Evolutionary conservation across 768 basidiomycete species (phyloP).

Genomic region (Russula brevipes): DNA sequence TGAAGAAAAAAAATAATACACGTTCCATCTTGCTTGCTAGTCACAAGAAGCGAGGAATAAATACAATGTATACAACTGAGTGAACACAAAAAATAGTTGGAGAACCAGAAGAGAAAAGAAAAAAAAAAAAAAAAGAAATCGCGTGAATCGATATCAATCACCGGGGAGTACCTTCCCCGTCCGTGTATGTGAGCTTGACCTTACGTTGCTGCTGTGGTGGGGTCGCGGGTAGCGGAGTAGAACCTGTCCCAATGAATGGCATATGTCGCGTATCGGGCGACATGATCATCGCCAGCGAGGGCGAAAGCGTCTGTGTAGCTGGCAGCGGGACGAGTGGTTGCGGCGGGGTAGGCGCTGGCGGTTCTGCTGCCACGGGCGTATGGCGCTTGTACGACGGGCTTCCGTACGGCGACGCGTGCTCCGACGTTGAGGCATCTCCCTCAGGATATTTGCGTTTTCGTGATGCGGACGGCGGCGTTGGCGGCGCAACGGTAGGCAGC

Average conservation of each 20-base stretch:
- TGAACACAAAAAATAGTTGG: background rate
- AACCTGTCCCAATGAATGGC: conserved; percentile 24
- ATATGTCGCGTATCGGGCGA: conserved; percentile 39
- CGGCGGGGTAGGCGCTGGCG: background rate
- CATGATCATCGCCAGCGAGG: conserved; percentile 59
- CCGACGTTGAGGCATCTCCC: conserved; percentile 16
- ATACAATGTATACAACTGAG: conserved; percentile 4
- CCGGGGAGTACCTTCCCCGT: conserved; percentile 18
- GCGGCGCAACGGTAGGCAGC: conserved; percentile 6
- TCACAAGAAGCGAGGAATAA: background rate
- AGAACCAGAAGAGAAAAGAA: background rate
- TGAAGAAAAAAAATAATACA: background rate
- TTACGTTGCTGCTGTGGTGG: conserved; percentile 26
- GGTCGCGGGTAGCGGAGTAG: conserved; percentile 13
- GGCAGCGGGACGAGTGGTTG: background rate
- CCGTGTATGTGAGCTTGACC: conserved; percentile 22
- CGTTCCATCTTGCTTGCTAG: background rate
- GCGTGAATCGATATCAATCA: background rate
- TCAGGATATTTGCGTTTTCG: conserved; percentile 36
- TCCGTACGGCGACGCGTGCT: conserved; percentile 14
- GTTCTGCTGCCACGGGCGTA: conserved; percentile 26
- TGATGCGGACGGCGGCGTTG: conserved; percentile 26
- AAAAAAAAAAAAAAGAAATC: background rate
- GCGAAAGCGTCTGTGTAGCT: conserved; percentile 45
- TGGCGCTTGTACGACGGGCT: conserved; percentile 21